phyloP scores from a whole-genome alignment of 1,284 basidiomycete genomes.

The Gymnopus androsaceus region DNA sequence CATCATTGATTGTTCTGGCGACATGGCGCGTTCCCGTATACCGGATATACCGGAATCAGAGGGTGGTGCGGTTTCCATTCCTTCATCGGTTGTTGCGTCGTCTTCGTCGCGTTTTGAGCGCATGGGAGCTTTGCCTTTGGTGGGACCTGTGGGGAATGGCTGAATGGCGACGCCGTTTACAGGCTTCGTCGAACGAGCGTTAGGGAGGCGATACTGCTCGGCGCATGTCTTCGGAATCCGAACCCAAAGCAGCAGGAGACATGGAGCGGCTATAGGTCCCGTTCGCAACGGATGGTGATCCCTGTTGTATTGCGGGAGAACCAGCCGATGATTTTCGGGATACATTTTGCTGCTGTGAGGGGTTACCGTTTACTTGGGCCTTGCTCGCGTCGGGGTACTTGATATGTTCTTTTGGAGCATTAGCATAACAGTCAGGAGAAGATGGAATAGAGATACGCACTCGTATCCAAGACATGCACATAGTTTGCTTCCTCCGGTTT shows the following conservation, averaged over 20 bases:
- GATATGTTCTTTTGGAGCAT: constrained; percentile 71
- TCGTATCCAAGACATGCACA: constrained; percentile 91
- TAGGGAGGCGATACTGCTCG: constrained; percentile 66
- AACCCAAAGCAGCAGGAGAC: constrained; percentile 52
- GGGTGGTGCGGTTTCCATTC: constrained; percentile 41
- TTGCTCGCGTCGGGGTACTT: constrained; percentile 84
- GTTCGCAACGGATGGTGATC: constrained; percentile 10
- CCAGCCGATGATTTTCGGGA: constrained; percentile 37
- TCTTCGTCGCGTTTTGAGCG: constrained; percentile 65
- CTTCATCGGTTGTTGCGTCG: constrained; percentile 56
- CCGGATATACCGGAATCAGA: constrained; percentile 43
- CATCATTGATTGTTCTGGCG: constrained; percentile 9
- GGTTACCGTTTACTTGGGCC: constrained; percentile 36
- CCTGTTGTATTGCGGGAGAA: constrained; percentile 18
- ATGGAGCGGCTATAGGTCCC: constrained; percentile 46
- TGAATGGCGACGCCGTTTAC: constrained; percentile 47
- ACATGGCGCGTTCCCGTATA: constrained; percentile 47
- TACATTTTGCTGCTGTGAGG: constrained; percentile 17
- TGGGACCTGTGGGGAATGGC: constrained; percentile 31
- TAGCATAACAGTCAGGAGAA: constrained; percentile 16
- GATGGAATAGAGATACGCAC: constrained; percentile 47
- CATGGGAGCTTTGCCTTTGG: constrained; percentile 46
- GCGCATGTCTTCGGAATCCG: constrained; percentile 57
- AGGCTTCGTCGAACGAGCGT: constrained; percentile 37
- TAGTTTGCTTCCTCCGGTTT: constrained; percentile 82